Percentiles rank a stretch among this genome's conserved stretches.
Evolutionary conservation across 257 asterid genomes (phyloP).

Genomic region (Linaria vulgaris): DNA sequence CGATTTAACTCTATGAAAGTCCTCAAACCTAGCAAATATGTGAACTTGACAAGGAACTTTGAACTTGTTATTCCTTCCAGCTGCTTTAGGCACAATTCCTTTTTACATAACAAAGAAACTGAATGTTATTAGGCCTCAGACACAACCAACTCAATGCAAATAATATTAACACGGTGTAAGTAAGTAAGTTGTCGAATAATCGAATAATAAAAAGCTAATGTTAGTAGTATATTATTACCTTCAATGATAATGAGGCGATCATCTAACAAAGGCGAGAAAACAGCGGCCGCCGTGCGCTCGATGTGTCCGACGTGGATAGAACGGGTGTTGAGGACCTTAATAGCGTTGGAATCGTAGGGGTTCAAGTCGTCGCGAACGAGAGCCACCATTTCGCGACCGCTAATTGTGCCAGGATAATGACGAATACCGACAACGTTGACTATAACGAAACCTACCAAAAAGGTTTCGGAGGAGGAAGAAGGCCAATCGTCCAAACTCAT

Average conservation of each 20-base stretch:
- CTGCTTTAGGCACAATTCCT: slow-evolving; percentile 59
- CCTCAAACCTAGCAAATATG: slow-evolving; percentile 44
- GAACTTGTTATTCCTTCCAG: slow-evolving; percentile 27
- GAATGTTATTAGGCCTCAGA: not conserved
- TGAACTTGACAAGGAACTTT: slow-evolving; percentile 53
- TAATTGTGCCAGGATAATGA: slow-evolving; percentile 35
- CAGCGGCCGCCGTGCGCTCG: slow-evolving; percentile 38
- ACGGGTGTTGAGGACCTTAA: slow-evolving; percentile 43
- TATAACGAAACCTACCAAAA: slow-evolving; percentile 45
- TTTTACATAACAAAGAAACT: slow-evolving; percentile 12
- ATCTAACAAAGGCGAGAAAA: slow-evolving; percentile 51
- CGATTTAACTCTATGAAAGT: slow-evolving; percentile 38
- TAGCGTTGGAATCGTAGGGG: slow-evolving; percentile 39
- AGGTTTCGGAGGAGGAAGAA: slow-evolving; percentile 17
- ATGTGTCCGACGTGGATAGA: slow-evolving; percentile 46
- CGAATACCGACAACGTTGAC: slow-evolving; percentile 43
- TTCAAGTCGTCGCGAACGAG: slow-evolving; percentile 47
- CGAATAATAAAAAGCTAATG: too few species aligned
- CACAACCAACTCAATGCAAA: too few species aligned
- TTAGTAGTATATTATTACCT: too few species aligned
- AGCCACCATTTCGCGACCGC: slow-evolving; percentile 47
- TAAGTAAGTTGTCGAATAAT: too few species aligned
- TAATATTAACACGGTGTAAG: too few species aligned
- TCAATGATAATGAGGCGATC: slow-evolving; percentile 30
- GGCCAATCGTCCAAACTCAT: slow-evolving; percentile 37